Percentiles rank a stretch among this genome's conserved stretches.
These are phyloP conservation scores for Diaporthe longicolla DNA, from an alignment of 2,329 filamentous ascomycete genomes.

Conservation along the genomic window DNA sequence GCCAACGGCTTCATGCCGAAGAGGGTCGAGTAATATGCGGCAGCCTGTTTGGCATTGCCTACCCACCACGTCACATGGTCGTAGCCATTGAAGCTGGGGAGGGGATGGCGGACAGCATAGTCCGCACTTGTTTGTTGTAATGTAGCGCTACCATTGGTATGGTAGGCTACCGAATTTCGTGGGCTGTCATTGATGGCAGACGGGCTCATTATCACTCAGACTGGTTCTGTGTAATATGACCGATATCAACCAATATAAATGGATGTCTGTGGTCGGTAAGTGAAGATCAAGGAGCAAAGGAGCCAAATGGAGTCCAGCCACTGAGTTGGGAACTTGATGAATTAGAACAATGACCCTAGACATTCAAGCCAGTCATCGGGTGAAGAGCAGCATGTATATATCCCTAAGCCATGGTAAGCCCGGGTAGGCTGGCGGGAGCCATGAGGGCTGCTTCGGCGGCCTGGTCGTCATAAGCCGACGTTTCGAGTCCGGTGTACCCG, in stretches of 20 bases:
- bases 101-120: constrained; percentile 66
- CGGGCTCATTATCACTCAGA: constrained; percentile 67
- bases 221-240: constrained; percentile 14
- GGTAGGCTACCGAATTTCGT: constrained; percentile 58
- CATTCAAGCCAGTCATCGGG: neutral
- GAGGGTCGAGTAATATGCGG: constrained; percentile 87
- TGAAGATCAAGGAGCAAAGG: neutral
- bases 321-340: neutral
- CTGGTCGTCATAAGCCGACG: constrained; percentile 37
- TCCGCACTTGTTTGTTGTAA: constrained; percentile 62
- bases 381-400: constrained; percentile 38
- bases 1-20: constrained; percentile 89
- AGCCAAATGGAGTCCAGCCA: neutral
- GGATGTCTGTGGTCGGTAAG: neutral
- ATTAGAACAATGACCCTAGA: neutral
- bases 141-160: constrained; percentile 45
- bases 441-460: neutral
- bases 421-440: neutral
- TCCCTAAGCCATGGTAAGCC: constrained; percentile 7
- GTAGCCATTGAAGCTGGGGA: constrained; percentile 81
- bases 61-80: constrained; percentile 97
- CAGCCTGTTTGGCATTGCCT: constrained; percentile 95
- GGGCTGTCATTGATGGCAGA: constrained; percentile 69
- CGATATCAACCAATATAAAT: constrained; percentile 4
- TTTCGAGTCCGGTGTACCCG: constrained; percentile 29